phyloP scores from a whole-genome alignment of 768 basidiomycete genomes.

The Mycena amicta region DNA sequence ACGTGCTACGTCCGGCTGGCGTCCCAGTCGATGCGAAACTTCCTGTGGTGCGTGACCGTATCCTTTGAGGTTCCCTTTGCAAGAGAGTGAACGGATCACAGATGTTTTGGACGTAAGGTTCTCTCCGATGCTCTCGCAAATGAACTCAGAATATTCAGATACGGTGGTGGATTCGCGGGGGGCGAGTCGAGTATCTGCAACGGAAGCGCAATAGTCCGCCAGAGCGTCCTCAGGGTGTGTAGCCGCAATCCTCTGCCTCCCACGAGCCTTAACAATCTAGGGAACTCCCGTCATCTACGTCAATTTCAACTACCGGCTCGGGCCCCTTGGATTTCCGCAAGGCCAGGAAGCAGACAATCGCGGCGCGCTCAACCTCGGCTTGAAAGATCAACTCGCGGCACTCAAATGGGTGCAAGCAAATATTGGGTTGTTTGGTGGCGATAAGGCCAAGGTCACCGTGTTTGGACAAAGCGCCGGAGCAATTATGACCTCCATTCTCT shows the following conservation, averaged over 20 bases:
- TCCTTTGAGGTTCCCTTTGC: too few species aligned
- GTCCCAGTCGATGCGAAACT: not conserved
- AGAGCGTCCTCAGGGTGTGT: constrained; percentile 28
- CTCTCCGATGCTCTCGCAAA: not conserved
- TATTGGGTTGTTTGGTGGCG: constrained; percentile 61
- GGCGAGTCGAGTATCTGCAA: constrained; percentile 27
- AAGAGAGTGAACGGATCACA: too few species aligned
- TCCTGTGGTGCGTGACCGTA: constrained; percentile 18
- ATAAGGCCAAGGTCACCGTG: constrained; percentile 47
- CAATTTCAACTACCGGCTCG: constrained; percentile 50
- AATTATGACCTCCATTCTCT: constrained; percentile 41
- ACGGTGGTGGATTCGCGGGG: constrained; percentile 27
- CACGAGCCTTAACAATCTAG: constrained; percentile 14
- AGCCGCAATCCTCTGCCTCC: too few species aligned
- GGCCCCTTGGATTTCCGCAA: constrained; percentile 48
- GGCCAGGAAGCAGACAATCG: constrained; percentile 38
- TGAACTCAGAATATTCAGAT: not conserved
- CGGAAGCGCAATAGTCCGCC: constrained; percentile 30
- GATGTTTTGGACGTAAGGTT: constrained; percentile 19
- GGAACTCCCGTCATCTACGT: constrained; percentile 49
- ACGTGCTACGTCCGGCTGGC: constrained; percentile 41
- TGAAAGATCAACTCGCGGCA: constrained; percentile 43
- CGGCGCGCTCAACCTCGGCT: constrained; percentile 40
- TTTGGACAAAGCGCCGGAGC: constrained; percentile 55
- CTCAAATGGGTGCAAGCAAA: constrained; percentile 56